Percentiles rank a stretch among this genome's conserved stretches.
Conservation (phyloP, 2,329 filamentous ascomycete genomes). For the Leptographium flavum region DNA sequence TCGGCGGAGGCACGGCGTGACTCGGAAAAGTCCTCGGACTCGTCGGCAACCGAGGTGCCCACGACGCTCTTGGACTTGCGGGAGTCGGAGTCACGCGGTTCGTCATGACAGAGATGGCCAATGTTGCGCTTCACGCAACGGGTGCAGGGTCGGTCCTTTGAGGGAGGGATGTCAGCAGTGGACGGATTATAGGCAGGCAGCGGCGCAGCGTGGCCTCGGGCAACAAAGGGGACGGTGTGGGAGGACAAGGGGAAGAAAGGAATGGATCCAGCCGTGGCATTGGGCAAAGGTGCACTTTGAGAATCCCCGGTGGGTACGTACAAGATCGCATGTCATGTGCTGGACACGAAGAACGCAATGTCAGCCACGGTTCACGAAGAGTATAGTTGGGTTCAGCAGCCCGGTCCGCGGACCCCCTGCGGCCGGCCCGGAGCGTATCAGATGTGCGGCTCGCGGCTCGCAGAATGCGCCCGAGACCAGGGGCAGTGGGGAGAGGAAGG, state of each 20-base stretch:
- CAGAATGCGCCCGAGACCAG: background rate
- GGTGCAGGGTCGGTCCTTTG: conserved; percentile 88
- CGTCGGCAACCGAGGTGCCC: conserved; percentile 42
- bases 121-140: conserved; percentile 98
- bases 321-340: conserved; percentile 90
- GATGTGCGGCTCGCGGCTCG: background rate
- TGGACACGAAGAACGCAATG: conserved; percentile 25
- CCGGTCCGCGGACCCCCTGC: no score
- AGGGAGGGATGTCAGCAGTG: conserved; percentile 7
- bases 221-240: conserved; percentile 4
- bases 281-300: background rate
- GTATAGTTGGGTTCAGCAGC: background rate
- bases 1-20: conserved; percentile 40
- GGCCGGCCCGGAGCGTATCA: no score
- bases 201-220: no score
- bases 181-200: no score
- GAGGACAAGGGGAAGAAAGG: conserved; percentile 6
- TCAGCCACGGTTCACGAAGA: background rate
- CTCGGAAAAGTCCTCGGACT: conserved; percentile 41
- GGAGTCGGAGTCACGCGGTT: conserved; percentile 69
- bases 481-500: background rate
- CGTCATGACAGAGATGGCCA: conserved; percentile 94
- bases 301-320: conserved; percentile 33
- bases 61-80: conserved; percentile 65
- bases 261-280: background rate